Conservation (phyloP, 2,329 filamentous ascomycete species). For the Falciphora oryzae region DNA sequence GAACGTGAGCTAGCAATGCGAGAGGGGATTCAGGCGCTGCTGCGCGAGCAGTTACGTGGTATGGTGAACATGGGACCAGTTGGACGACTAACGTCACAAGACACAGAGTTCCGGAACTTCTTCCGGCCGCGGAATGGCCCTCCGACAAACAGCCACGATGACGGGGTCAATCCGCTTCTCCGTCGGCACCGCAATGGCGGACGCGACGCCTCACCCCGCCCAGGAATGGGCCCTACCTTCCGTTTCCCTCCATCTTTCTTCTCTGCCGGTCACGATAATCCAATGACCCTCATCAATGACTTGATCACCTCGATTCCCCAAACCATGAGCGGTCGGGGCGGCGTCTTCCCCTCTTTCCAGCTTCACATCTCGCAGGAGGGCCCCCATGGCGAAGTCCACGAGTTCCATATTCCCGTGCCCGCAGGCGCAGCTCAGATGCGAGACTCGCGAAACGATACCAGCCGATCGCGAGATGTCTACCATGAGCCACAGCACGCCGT, state of each 20-base stretch:
- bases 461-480: constrained; percentile 37
- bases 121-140: constrained; percentile 47
- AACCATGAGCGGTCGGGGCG: background rate
- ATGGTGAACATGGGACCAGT: background rate
- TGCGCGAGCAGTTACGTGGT: too few relatives aligned
- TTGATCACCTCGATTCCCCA: constrained; percentile 43
- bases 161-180: constrained; percentile 82
- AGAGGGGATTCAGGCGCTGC: too few relatives aligned
- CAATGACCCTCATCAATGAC: constrained; percentile 52
- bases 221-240: constrained; percentile 19
- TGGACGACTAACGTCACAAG: background rate
- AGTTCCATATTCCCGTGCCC: constrained; percentile 38
- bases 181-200: constrained; percentile 49
- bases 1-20: too few relatives aligned
- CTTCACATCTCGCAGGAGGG: constrained; percentile 51
- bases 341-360: constrained; percentile 36
- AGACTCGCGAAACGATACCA: background rate
- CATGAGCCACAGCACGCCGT: constrained; percentile 69
- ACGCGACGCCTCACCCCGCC: constrained; percentile 43
- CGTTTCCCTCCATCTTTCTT: constrained; percentile 33
- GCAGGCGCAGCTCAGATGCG: constrained; percentile 9
- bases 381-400: constrained; percentile 44
- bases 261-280: constrained; percentile 37
- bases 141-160: constrained; percentile 58
- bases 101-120: constrained; percentile 41